Base-by-base conservation (phyloP, 768 basidiomycete genomes). In the Mycena vulgaris region DNA sequence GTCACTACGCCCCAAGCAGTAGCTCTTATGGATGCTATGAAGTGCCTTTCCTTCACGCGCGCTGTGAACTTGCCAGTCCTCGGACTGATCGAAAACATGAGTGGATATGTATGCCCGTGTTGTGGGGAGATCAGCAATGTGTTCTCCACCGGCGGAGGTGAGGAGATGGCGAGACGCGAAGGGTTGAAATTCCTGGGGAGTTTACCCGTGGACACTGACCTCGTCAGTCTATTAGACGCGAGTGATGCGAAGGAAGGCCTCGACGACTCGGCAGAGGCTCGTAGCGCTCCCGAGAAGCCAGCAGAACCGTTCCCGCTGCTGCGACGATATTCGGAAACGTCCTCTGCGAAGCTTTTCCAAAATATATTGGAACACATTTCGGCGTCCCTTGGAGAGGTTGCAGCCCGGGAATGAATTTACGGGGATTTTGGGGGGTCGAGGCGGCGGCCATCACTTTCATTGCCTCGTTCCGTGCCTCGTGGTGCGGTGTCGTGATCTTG, bases 1-100 rank as follows among this genome's bases (percentile, higher is more conserved):
- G 97, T 99, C 73, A 98, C 98, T 35, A 99, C 98, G 3, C 98
- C 98, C 16, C 98, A 99, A 82, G 96, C 96, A 21, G 95, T 99
- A 39, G 96, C 98, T 0, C 87, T 99, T 58, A 91, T 95, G 81
- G 98, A 99, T 81, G 95, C 93, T 53, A 92, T 96, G 86, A 99
- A 99, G 83, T 98, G 96, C 74, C 88, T 99, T 68, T 97, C 96
- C 45, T 99, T 99, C 83, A 95, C 97, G 17, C 93, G 93, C 21
- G 89, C 95, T 11, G 93, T 96, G 73, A 88, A 89, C 58, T 84
- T 99, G 16, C 96, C 93, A 17, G 92, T 99, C 39, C 83, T 97
- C 64, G 98, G 98, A 11, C 80, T 99, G 57, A 91, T 99, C 75
- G 98, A 99, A 79, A 99, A 99, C 83, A 99, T 99, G 98, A 94